Evolutionary conservation across 345 rosid genomes (phyloP).

Genomic region (Adansonia digitata): DNA sequence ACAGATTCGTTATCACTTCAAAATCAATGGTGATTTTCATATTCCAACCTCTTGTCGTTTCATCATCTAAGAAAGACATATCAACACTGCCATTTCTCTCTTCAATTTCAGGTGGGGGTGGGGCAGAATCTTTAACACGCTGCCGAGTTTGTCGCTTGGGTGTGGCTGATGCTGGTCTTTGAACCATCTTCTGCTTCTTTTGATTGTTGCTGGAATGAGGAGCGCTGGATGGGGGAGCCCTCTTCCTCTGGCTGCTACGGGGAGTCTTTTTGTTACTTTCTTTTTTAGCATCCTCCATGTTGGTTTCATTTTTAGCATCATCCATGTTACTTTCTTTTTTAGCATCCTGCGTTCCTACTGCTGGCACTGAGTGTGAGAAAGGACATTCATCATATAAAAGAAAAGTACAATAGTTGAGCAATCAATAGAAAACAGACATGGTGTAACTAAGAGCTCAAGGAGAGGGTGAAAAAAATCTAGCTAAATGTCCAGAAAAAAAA

Average conservation of each 20-base stretch:
- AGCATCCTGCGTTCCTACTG: neutral
- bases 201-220: neutral
- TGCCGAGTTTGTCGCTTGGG: slow-evolving; percentile 29
- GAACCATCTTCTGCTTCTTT: neutral
- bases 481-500: neutral
- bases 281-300: neutral
- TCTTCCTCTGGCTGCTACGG: slow-evolving; percentile 11
- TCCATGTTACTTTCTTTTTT: neutral
- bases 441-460: neutral
- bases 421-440: neutral
- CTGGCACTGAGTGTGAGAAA: neutral
- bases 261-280: neutral
- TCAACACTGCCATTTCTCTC: neutral
- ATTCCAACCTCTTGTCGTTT: neutral
- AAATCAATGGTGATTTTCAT: neutral
- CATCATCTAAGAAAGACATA: neutral
- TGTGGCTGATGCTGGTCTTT: neutral
- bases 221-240: neutral
- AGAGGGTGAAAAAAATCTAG: neutral
- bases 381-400: neutral
- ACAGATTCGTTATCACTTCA: neutral
- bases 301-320: neutral
- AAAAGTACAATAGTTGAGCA: neutral
- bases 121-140: slow-evolving; percentile 17
- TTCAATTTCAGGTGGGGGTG: neutral